phyloP scores from a whole-genome alignment of 2,329 filamentous ascomycete species.

The Cytospora piceae region DNA sequence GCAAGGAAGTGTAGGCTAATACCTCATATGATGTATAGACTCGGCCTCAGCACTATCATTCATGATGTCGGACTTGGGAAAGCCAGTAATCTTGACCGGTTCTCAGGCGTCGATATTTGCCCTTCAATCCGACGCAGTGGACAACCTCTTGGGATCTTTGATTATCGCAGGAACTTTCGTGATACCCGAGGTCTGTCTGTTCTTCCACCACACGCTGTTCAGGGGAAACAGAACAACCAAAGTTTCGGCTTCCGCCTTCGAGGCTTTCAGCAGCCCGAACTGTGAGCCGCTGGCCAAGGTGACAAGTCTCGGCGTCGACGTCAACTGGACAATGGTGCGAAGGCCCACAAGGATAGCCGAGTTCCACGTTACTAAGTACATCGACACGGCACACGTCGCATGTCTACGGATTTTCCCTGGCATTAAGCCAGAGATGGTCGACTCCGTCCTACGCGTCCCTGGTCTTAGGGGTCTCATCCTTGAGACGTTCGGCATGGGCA shows the following conservation, averaged over 20 bases:
- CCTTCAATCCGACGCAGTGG: constrained; percentile 87
- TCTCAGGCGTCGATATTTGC: constrained; percentile 87
- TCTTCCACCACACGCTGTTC: constrained; percentile 91
- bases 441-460: constrained; percentile 77
- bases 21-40: constrained; percentile 42
- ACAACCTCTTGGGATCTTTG: constrained; percentile 85
- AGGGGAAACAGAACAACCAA: constrained; percentile 88
- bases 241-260: constrained; percentile 82
- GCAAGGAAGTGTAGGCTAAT: background rate
- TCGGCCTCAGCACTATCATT: constrained; percentile 90
- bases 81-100: constrained; percentile 85
- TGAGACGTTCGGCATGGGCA: constrained; percentile 89
- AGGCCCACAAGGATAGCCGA: constrained; percentile 74
- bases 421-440: constrained; percentile 91
- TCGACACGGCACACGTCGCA: constrained; percentile 87
- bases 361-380: constrained; percentile 73
- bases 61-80: constrained; percentile 89
- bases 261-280: constrained; percentile 89
- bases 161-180: constrained; percentile 91
- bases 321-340: constrained; percentile 78
- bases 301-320: constrained; percentile 77
- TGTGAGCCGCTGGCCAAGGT: constrained; percentile 79
- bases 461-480: constrained; percentile 80
- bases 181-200: constrained; percentile 90
- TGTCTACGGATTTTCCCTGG: constrained; percentile 90